Evolutionary conservation across 352 stramenopile species (phyloP), one percentile per base, ranked within the genome.

Genomic region (Lagenidium sp.): DNA sequence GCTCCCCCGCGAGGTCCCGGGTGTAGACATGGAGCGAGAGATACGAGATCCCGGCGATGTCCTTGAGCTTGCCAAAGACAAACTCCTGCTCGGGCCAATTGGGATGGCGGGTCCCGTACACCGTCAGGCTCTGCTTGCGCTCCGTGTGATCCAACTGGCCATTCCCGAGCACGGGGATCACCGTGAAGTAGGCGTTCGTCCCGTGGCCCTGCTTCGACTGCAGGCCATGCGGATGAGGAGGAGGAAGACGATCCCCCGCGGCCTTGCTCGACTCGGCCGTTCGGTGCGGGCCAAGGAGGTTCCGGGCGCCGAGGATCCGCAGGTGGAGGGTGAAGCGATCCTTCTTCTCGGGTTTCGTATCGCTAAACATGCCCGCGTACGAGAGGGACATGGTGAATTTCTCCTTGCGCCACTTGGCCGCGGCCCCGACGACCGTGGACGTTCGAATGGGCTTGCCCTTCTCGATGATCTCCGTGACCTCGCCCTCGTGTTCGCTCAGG

Each of bases 11-110:
- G 31, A 81, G 39, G 31, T 83, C 73, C 16, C 76, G 65, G 23
- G 58, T 70, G 44, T 85, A 88, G 12, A 88, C 55, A 34, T 88
- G 70, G 12, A 88, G 55, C 5, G 76, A 83, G 22, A 88, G 44
- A 36, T 85, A 59, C 24, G 76, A 82, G 6, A 88, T 63, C 13
- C 45, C 57, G 19, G 64, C 39, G 4, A 85, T 58, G 20, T 68
- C 62, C 34, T 63, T 77, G 46, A 47, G 30, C 25, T 73, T 75
- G 15, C 69, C 72, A 45, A 88, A 84, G 1, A 80, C 53, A 43
- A 85, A 85, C 21, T 84, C 61, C 38, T 82, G 50, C 12, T 79
- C 50, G 0, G 72, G 76, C 76, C 76, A 88, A 21, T 55, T 58
- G 13, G 76, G 76, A 58, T 70, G 66, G 2, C 61, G 49, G 13